Conservation (phyloP, 2,329 filamentous ascomycete genomes). For the Cordyceps fumosorosea region DNA sequence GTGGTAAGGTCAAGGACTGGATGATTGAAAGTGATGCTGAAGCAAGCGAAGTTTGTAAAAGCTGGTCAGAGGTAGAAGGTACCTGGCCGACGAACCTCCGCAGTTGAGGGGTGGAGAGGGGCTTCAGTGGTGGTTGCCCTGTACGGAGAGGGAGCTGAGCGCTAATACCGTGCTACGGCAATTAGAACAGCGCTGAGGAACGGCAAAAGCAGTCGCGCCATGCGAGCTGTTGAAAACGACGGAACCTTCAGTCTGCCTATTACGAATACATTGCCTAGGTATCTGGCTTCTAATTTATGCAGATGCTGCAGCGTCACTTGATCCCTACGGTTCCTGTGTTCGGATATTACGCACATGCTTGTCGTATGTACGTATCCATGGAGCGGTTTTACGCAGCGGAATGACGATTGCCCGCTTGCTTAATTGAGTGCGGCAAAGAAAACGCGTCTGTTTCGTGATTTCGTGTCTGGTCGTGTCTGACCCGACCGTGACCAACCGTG, state of each 20-base stretch:
- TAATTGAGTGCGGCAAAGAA: conserved; percentile 17
- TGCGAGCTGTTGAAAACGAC: neutral
- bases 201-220: too few species aligned
- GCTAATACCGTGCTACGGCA: neutral
- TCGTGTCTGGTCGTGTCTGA: conserved; percentile 28
- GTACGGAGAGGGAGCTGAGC: neutral
- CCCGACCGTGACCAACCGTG: conserved; percentile 1
- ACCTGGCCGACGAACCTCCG: neutral
- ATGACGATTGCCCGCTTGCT: conserved; percentile 11
- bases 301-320: neutral
- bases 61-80: neutral
- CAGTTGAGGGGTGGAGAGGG: neutral
- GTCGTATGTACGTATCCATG: neutral
- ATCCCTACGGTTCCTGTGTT: too few species aligned
- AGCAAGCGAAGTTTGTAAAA: neutral
- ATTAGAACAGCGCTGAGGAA: too few species aligned
- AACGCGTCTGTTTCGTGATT: conserved; percentile 41
- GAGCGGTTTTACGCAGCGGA: neutral
- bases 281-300: neutral
- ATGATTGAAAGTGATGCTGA: conserved; percentile 9
- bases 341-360: neutral
- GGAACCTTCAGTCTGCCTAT: neutral
- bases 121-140: conserved; percentile 4
- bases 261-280: too few species aligned
- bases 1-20: neutral